These are phyloP conservation scores for Gyromitra esculenta DNA, from an alignment of 2,329 filamentous ascomycete species.

Conservation along the genomic window DNA sequence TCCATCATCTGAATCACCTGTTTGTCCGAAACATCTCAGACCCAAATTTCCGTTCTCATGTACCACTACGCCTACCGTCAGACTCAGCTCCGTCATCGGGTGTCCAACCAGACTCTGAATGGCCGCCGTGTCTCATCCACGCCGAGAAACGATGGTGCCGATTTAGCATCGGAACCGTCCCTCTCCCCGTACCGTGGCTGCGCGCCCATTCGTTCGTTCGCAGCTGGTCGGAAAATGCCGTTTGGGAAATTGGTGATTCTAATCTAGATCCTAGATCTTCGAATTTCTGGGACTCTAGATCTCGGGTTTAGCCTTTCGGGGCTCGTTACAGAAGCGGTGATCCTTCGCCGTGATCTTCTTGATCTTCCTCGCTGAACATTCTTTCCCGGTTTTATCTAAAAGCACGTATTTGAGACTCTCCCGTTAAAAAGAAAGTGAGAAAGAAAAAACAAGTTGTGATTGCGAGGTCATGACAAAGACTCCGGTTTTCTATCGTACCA, in stretches of 20 bases:
- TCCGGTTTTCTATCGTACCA: neutral
- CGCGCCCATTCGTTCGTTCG: neutral
- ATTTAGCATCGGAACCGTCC: neutral
- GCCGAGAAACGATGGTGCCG: neutral
- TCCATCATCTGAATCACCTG: constrained; percentile 4
- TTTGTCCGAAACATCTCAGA: constrained; percentile 1
- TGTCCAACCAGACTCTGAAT: constrained; percentile 5
- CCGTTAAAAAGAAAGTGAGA: too few relatives aligned
- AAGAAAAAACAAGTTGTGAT: neutral
- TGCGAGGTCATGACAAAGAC: neutral
- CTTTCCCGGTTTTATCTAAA: neutral
- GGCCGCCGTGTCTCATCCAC: constrained; percentile 2
- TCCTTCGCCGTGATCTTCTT: neutral
- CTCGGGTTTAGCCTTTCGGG: neutral
- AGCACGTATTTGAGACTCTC: neutral
- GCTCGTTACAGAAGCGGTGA: neutral
- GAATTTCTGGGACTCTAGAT: neutral
- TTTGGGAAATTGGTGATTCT: neutral
- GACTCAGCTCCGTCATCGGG: constrained; percentile 2
- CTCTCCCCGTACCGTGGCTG: neutral
- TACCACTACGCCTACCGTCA: neutral
- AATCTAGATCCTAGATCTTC: neutral
- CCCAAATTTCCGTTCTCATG: constrained; percentile 1
- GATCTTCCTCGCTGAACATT: neutral
- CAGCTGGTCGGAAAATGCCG: neutral